Base-by-base conservation (phyloP, 148 eudicot genomes). In the Fagopyrum esculentum region DNA sequence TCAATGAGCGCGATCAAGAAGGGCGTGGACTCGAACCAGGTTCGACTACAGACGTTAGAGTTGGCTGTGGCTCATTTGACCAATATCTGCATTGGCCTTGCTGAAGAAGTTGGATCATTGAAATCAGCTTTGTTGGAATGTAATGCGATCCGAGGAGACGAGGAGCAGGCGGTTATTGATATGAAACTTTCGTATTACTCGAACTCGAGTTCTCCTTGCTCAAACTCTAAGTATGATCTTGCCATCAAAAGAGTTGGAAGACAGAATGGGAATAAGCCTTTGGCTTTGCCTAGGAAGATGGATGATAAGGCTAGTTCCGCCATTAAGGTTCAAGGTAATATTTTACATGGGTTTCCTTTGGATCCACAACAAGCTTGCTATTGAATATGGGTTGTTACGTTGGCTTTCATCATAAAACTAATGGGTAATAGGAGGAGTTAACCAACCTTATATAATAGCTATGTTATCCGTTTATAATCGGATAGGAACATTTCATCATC, bases 11-110 rank as follows among this genome's bases (percentile, higher is more conserved):
- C 15, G 1, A 26, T 71, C 54, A 71, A 71, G 74, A 71, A 47
- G 43, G 80, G 75, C 55, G 77, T 80, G 0, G 74, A 84, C 66
- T 76, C 82, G 19, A 84, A 84, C 66, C 77, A 77, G 3, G 64
- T 76, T 1, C 81, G 78, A 43, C 71, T 84, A 8, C 84, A 77
- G 46, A 76, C 72, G 0, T 13, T 84, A 70, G 86, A 84, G 47
- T 16, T 81, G 2, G 80, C 86, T 5, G 64, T 84, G 48, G 80
- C 80, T 1, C 77, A 81, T 50, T 64, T 84, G 68, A 84, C 86
- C 6, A 73, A 48, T 66, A 78, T 81, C 30, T 84, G 84, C 75
- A 74, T 10, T 4, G 76, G 73, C 45, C 75, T 84, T 9, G 61
- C 76, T 10, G 55, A 70, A 6, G 86, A 81, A 5, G 57, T 69